phyloP scores from a whole-genome alignment of 805 yeast species.

The Jamesozyma piceae region DNA sequence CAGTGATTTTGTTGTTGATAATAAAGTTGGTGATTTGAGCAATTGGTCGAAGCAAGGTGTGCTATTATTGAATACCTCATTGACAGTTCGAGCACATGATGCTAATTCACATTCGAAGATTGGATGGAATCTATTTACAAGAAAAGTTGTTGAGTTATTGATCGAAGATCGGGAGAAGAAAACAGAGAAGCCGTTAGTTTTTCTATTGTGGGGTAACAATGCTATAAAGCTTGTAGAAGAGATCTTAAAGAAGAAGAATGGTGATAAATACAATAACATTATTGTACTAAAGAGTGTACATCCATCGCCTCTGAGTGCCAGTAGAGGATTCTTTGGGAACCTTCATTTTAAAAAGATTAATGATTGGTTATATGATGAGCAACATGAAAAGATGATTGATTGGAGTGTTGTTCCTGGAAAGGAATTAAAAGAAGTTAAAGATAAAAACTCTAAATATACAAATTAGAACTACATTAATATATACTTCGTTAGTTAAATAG shows the following conservation, averaged over 20 bases:
- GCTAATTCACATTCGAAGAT: slow-evolving; percentile 84
- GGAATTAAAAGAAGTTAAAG: slow-evolving; percentile 16
- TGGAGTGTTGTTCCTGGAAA: slow-evolving; percentile 45
- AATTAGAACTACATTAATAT: neutral
- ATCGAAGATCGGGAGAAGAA: slow-evolving; percentile 38
- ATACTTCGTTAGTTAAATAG: neutral
- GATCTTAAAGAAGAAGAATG: slow-evolving; percentile 15
- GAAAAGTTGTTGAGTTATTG: slow-evolving; percentile 48
- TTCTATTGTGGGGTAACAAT: slow-evolving; percentile 77
- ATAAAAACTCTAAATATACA: slow-evolving; percentile 7
- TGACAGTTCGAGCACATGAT: slow-evolving; percentile 86
- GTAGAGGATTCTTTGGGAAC: slow-evolving; percentile 69
- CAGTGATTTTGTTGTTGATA: slow-evolving; percentile 53
- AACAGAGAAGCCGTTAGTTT: slow-evolving; percentile 46
- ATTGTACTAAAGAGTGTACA: slow-evolving; percentile 68
- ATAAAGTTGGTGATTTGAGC: slow-evolving; percentile 49
- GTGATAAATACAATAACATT: slow-evolving; percentile 25
- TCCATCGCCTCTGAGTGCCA: slow-evolving; percentile 91
- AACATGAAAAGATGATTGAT: slow-evolving; percentile 42
- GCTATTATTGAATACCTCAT: slow-evolving; percentile 71
- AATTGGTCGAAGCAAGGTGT: slow-evolving; percentile 88
- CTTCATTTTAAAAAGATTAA: slow-evolving; percentile 68
- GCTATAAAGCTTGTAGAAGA: slow-evolving; percentile 53
- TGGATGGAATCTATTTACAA: slow-evolving; percentile 93
- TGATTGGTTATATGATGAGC: slow-evolving; percentile 51